Percentiles rank a stretch among this genome's conserved stretches.
Conservation (phyloP, 495 filamentous ascomycete genomes). For the Darksidea phi region DNA sequence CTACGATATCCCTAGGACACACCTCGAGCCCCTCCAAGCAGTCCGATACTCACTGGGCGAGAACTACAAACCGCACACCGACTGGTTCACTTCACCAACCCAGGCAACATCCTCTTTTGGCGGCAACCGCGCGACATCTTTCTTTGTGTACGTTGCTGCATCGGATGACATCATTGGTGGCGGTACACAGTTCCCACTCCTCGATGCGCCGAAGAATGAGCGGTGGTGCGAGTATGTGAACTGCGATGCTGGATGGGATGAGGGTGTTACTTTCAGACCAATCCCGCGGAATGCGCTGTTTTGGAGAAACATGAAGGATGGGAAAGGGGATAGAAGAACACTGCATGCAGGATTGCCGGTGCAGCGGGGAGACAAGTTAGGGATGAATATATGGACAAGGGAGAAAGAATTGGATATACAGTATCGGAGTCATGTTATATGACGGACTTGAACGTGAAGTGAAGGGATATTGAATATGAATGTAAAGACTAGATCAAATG, state of each 20-base stretch:
- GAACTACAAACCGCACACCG: slow-evolving; percentile 56
- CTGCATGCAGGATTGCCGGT: slow-evolving; percentile 54
- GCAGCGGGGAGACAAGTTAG: slow-evolving; percentile 50
- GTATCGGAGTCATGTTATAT: slow-evolving; percentile 26
- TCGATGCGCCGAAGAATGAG: slow-evolving; percentile 33
- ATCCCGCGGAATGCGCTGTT: slow-evolving; percentile 55
- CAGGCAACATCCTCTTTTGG: slow-evolving; percentile 45
- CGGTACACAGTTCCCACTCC: slow-evolving; percentile 32
- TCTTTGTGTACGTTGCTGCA: slow-evolving; percentile 34
- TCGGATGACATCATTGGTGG: slow-evolving; percentile 23
- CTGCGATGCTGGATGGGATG: slow-evolving; percentile 43
- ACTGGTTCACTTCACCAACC: slow-evolving; percentile 53
- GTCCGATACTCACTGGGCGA: slow-evolving; percentile 53
- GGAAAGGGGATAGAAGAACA: slow-evolving; percentile 47
- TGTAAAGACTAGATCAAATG: neutral
- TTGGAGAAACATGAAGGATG: slow-evolving; percentile 52
- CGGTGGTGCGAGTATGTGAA: slow-evolving; percentile 34
- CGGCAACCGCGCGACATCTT: slow-evolving; percentile 47
- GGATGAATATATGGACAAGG: slow-evolving; percentile 57
- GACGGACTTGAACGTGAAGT: neutral
- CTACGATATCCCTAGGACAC: slow-evolving; percentile 46
- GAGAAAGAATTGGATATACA: slow-evolving; percentile 23
- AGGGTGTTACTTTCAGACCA: slow-evolving; percentile 53
- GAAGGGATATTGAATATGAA: slow-evolving; percentile 3
- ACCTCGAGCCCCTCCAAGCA: slow-evolving; percentile 56